Conservation (phyloP, 306 rosid genomes). For the Rosa persica region DNA sequence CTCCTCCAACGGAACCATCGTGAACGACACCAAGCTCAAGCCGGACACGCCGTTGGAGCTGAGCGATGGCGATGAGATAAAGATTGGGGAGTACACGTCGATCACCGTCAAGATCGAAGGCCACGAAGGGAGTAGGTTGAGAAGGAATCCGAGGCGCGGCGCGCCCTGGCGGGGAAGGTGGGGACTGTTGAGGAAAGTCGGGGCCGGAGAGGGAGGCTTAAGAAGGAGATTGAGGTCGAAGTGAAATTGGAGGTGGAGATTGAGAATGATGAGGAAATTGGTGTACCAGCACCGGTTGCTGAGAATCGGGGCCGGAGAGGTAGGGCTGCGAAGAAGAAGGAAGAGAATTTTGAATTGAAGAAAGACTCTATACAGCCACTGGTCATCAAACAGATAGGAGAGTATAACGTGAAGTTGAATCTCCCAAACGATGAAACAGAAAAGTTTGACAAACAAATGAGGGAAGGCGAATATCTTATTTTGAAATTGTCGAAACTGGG, state of each 20-base stretch:
- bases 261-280: not conserved
- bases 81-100: conserved; percentile 66
- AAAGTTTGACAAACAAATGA: not conserved
- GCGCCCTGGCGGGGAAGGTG: conserved; percentile 8
- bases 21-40: conserved; percentile 38
- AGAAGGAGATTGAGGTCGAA: not conserved
- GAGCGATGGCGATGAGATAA: conserved; percentile 46
- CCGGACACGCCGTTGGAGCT: conserved; percentile 44
- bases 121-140: conserved; percentile 19
- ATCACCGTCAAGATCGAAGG: conserved; percentile 37
- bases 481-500: not conserved
- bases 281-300: no score
- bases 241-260: not conserved
- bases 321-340: no score
- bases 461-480: not conserved
- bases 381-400: not conserved
- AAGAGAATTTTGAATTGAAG: no score
- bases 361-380: not conserved
- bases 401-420: not conserved
- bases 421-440: not conserved
- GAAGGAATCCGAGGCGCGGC: conserved; percentile 54
- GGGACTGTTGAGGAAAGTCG: conserved; percentile 13
- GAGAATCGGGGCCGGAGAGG: no score
- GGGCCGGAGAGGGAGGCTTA: conserved; percentile 6
- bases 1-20: conserved; percentile 84